Evolutionary conservation across 148 eudicot species (phyloP), one percentile per base, ranked within the genome.

Genomic region (Rheum nobile): DNA sequence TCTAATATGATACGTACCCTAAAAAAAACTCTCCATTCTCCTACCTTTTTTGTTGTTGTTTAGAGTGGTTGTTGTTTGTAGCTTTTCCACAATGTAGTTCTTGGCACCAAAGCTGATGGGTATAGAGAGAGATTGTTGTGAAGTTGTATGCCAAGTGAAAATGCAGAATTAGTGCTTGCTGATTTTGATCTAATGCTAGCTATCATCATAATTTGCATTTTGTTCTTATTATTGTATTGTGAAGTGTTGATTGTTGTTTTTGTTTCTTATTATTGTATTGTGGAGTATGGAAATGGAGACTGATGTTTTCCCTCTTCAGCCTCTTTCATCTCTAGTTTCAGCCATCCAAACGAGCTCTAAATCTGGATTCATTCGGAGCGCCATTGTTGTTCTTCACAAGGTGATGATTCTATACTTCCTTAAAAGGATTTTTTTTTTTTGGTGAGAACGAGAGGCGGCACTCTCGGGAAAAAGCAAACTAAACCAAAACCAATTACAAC

Each of bases 51-150:
- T 1, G 21, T 17, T 65, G 26, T 6, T 22, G 61, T 54, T 61
- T 61, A 28, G 70, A 65, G 19, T 63, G 16, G 38, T 16, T 59
- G 34, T 59, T 65, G 70, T 32, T 65, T 31, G 67, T 57, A 65
- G 70, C 70, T 31, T 65, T 65, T 65, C 39, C 70, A 65, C 70
- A 65, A 34, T 31, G 70, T 17, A 65, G 21, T 14, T n/a, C 70
- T 65, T 65, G 70, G 39, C 70, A 65, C 38, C 70, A 61, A 31
- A 61, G 37, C 37, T 5, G 35, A 13, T 28, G 2, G 37, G 12
- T 61, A 61, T 61, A 61, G 68, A 61, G 13, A 31, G n/a, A 29
- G 0, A 14, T 61, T n/a, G 68, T 26, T 61, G 68, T 61, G 68
- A 61, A 61, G 16, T 61, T 61, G 2, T 29, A 28, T 14, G 68